Conservation (phyloP, 1,139 yeast genomes). For the Candida neerlandica region DNA sequence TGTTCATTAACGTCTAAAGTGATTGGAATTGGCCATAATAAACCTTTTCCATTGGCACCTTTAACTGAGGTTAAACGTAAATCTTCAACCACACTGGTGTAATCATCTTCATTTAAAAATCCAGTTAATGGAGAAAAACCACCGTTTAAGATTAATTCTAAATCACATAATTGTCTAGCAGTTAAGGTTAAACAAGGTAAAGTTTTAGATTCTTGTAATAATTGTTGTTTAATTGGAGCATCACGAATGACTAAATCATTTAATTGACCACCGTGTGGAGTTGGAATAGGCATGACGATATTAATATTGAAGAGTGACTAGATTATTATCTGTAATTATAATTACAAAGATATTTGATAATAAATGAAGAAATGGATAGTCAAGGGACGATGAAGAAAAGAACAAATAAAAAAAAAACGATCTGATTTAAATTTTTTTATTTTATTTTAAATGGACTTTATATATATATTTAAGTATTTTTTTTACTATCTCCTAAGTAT, state of each 20-base stretch:
- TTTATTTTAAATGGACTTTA: neutral
- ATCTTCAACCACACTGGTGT: slow-evolving; percentile 74
- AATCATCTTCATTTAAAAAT: slow-evolving; percentile 79
- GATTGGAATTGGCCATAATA: slow-evolving; percentile 92
- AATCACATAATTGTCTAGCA: slow-evolving; percentile 89
- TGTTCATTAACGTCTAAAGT: slow-evolving; percentile 73
- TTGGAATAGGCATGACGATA: slow-evolving; percentile 58
- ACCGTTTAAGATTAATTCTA: slow-evolving; percentile 89
- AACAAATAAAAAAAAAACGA: slow-evolving; percentile 6
- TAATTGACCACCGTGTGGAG: slow-evolving; percentile 89
- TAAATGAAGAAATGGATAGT: neutral
- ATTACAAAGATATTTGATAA: neutral
- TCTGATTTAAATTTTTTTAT: neutral
- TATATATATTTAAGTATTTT: neutral
- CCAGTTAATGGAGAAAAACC: slow-evolving; percentile 94
- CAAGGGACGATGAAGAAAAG: neutral
- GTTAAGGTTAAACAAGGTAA: slow-evolving; percentile 63
- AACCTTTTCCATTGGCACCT: slow-evolving; percentile 52
- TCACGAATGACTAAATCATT: slow-evolving; percentile 88
- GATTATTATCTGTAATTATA: too few relatives aligned
- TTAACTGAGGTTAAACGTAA: slow-evolving; percentile 63
- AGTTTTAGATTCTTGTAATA: slow-evolving; percentile 53
- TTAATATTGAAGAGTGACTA: too few relatives aligned
- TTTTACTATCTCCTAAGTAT: too few relatives aligned
- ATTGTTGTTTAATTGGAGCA: slow-evolving; percentile 55